phyloP scores from a whole-genome alignment of 1,284 basidiomycete species.

The Ganoderma lucidum region DNA sequence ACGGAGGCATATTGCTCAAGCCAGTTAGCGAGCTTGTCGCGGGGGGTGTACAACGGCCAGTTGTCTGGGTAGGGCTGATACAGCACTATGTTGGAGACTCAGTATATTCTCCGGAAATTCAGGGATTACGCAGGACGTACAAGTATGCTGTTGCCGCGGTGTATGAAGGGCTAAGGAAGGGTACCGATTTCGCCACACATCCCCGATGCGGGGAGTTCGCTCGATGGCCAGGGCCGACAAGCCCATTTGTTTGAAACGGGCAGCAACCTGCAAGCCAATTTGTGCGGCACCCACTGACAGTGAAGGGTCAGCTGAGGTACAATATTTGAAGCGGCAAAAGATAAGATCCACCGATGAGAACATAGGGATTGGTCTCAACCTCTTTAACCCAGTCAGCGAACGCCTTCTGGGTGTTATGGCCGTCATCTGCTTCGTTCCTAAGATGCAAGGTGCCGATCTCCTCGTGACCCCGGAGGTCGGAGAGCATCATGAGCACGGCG shows the following conservation, averaged over 20 bases:
- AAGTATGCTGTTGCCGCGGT: constrained; percentile 42
- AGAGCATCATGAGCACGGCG: constrained; percentile 39
- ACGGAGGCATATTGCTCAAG: constrained; percentile 67
- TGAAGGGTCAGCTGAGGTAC: neutral
- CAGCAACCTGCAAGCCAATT: constrained; percentile 58
- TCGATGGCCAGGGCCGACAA: constrained; percentile 60
- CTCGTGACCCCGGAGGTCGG: constrained; percentile 43
- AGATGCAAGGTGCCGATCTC: constrained; percentile 30
- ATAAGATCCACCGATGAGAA: constrained; percentile 36
- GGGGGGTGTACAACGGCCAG: constrained; percentile 41
- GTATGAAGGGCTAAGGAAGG: constrained; percentile 59
- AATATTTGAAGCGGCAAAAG: neutral
- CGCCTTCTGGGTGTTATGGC: constrained; percentile 29
- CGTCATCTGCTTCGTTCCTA: constrained; percentile 21
- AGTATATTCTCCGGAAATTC: neutral
- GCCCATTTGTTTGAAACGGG: constrained; percentile 60
- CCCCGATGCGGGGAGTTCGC: constrained; percentile 54
- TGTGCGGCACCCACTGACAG: constrained; percentile 60
- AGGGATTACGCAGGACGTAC: constrained; percentile 32
- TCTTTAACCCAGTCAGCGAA: constrained; percentile 26
- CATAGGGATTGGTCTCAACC: constrained; percentile 39
- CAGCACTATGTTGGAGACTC: constrained; percentile 43
- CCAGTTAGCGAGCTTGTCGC: constrained; percentile 63
- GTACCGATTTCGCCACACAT: constrained; percentile 63
- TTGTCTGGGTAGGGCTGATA: constrained; percentile 42